A percentile compares a stretch with the other conserved stretches of the same genome.
Evolutionary conservation across 257 asterid species (phyloP).

Genomic region (Solanum lignicaule): DNA sequence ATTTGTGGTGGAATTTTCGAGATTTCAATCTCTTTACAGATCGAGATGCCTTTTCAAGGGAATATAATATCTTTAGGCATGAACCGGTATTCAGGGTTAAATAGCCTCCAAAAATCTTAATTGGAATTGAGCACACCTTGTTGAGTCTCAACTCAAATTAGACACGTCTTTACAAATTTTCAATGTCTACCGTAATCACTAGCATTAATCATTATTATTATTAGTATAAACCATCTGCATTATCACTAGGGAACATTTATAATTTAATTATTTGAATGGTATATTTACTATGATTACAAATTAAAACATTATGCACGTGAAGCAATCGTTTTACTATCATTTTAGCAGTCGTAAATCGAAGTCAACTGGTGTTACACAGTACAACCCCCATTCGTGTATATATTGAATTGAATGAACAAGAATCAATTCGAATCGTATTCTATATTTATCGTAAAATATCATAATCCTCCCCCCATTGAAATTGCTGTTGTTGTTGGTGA

Average conservation of each 20-base stretch:
- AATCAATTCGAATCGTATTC: not conserved
- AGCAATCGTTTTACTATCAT: not conserved
- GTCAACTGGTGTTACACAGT: not conserved
- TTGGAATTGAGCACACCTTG: too few relatives aligned
- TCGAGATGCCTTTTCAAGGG: too few relatives aligned
- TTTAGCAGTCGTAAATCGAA: not conserved
- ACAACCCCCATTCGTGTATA: not conserved
- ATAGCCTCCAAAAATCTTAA: too few relatives aligned
- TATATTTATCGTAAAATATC: not conserved
- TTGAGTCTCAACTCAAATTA: too few relatives aligned
- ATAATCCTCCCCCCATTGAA: not conserved
- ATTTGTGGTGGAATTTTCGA: too few relatives aligned
- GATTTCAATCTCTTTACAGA: too few relatives aligned
- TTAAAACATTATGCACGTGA: not conserved
- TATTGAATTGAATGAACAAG: too few relatives aligned
- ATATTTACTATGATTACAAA: too few relatives aligned
- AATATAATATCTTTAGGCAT: too few relatives aligned
- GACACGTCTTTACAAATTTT: too few relatives aligned
- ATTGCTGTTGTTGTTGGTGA: not conserved
- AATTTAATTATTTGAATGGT: too few relatives aligned
- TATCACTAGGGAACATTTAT: not conserved
- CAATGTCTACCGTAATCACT: too few relatives aligned
- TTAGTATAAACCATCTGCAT: not conserved
- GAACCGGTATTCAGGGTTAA: rapidly evolving
- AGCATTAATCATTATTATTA: not conserved